Evolutionary conservation across 2,329 filamentous ascomycete genomes (phyloP).

Genomic region (Alternaria brassicae): DNA sequence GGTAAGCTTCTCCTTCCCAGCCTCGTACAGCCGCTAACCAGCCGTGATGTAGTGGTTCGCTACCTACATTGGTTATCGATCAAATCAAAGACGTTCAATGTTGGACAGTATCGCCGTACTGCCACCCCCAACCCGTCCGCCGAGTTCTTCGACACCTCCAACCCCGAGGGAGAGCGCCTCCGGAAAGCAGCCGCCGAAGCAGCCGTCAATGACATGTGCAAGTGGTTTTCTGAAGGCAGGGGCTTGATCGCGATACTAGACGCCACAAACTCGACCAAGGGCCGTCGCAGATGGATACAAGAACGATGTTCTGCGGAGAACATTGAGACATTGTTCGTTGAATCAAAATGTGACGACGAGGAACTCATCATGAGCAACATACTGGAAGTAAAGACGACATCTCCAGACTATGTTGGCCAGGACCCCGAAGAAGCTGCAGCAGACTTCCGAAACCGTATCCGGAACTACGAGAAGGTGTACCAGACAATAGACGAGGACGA

Average conservation of each 20-base stretch:
- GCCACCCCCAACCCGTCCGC: constrained; percentile 89
- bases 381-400: constrained; percentile 94
- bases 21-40: constrained; percentile 17
- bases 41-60: constrained; percentile 57
- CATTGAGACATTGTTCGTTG: constrained; percentile 92
- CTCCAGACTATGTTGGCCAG: constrained; percentile 91
- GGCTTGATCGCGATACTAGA: constrained; percentile 94
- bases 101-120: constrained; percentile 91
- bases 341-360: constrained; percentile 96
- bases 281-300: constrained; percentile 87
- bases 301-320: constrained; percentile 76
- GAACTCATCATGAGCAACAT: constrained; percentile 98
- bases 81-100: constrained; percentile 93
- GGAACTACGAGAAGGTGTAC: constrained; percentile 97
- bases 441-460: constrained; percentile 93
- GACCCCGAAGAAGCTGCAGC: constrained; percentile 89
- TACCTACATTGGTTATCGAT: constrained; percentile 98
- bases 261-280: constrained; percentile 94
- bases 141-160: constrained; percentile 93
- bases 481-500: constrained; percentile 92
- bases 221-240: constrained; percentile 80
- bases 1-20: constrained; percentile 61
- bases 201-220: constrained; percentile 90
- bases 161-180: constrained; percentile 87
- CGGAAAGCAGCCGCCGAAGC: constrained; percentile 88